These are phyloP conservation scores for Periconia sp. DNA, from an alignment of 2,329 filamentous ascomycete genomes.

Conservation along the genomic window DNA sequence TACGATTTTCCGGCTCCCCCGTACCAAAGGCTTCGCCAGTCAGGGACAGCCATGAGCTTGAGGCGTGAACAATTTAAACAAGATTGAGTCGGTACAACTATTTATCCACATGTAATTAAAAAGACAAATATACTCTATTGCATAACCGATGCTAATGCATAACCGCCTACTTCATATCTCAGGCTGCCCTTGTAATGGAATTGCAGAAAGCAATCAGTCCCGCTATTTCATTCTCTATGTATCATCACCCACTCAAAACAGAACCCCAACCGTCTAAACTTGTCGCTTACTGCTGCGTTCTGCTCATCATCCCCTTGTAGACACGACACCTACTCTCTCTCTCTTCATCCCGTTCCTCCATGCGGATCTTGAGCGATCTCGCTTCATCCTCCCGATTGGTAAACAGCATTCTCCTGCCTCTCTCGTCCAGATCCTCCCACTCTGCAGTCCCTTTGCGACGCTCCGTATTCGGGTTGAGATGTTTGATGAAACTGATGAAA, in stretches of 20 bases:
- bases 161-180: no score
- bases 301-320: neutral
- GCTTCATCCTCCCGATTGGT: conserved; percentile 24
- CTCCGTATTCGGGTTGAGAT: conserved; percentile 33
- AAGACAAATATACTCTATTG: no score
- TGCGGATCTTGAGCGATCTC: neutral
- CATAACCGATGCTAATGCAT: no score
- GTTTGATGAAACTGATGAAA: conserved; percentile 37
- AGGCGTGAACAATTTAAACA: no score
- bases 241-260: no score
- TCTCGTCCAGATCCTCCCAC: conserved; percentile 27
- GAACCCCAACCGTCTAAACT: neutral
- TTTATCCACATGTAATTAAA: no score
- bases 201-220: no score
- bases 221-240: no score
- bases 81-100: no score
- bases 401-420: conserved; percentile 28
- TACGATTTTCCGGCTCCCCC: neutral
- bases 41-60: no score
- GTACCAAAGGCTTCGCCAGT: neutral
- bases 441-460: conserved; percentile 13
- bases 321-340: neutral
- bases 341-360: neutral
- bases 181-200: no score
- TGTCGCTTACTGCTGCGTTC: neutral